Conservation (phyloP, 495 filamentous ascomycete genomes). For the Podospora fimiseda region DNA sequence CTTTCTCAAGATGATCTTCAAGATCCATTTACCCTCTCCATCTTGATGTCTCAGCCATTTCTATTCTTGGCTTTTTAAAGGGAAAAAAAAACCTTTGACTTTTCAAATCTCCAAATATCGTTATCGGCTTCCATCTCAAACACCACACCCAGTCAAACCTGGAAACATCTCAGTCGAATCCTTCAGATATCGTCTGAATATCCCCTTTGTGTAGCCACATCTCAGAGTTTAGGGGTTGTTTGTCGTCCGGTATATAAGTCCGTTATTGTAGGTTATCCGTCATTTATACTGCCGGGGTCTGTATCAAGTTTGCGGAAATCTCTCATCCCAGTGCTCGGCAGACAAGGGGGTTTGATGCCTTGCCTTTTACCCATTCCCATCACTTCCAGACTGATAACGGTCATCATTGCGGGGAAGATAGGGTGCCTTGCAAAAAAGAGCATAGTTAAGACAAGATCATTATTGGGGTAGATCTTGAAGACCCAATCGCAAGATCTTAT, state of each 20-base stretch:
- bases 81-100: too few species aligned
- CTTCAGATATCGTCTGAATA: too few species aligned
- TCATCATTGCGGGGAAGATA: too few species aligned
- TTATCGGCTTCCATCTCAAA: too few species aligned
- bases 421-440: neutral
- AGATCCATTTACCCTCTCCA: slow-evolving; percentile 14
- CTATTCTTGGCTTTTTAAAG: slow-evolving; percentile 1
- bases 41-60: slow-evolving; percentile 7
- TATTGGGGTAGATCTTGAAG: neutral
- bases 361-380: neutral
- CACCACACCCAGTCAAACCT: neutral
- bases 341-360: neutral
- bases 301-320: slow-evolving; percentile 21
- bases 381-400: neutral
- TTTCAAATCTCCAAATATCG: too few species aligned
- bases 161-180: too few species aligned
- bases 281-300: too few species aligned
- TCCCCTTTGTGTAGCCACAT: too few species aligned
- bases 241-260: neutral
- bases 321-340: slow-evolving; percentile 7
- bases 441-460: neutral
- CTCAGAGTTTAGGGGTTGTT: neutral
- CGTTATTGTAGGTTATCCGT: neutral
- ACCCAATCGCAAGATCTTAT: too few species aligned
- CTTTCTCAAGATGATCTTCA: slow-evolving; percentile 14